Evolutionary conservation across 768 basidiomycete species (phyloP), one percentile per base, ranked within the genome.

Genomic region (Termitomyces sp.): DNA sequence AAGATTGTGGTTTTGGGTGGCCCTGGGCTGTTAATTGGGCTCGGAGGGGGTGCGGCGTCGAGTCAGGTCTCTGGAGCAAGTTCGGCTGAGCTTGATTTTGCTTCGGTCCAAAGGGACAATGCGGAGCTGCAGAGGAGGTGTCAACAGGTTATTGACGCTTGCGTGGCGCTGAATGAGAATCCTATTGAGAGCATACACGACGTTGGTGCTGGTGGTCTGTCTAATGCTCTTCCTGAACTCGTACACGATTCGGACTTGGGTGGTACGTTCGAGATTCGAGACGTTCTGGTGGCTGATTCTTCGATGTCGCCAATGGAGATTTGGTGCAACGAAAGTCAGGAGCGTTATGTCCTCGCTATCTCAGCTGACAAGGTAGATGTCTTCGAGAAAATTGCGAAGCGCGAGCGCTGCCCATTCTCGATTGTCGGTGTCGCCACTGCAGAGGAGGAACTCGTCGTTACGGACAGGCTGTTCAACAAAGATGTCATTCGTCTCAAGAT

Each of bases 221-320:
- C 94, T 25, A 99, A 99, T 68, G 97, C 96, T 31, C 76, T 99
- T 2, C 97, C 97, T 0, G 97, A 99, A 69, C 76, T 99, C 41
- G 97, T 99, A 2, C 96, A 98, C 66, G 96, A 98, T 70, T 90
- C 94, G 1, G 82, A 80, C n/a, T 78, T 97, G 5, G 97, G 97
- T 7, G 97, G 92, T 0, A 77, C 67, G 4, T 94, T 98, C 65
- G 97, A 99, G 73, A 95, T 99, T 61, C 78, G 96, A 20, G 91
- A 98, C 63, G 86, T 99, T 7, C 79, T 92, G 23, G 85, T 97
- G 38, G 96, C 93, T 27, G 97, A 98, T 68, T 78, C 81, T 22
- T 88, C 89, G 36, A 92, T 99, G 91, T 94, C 92, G 4, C 97
- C 97, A 0, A 98, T 99, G 96, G 96, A 98, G 73, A 98, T 98